Percentiles rank a stretch among this genome's conserved stretches.
These are phyloP conservation scores for Naganishia vaughanmartiniae DNA, from an alignment of 768 basidiomycete species.

Conservation along the genomic window DNA sequence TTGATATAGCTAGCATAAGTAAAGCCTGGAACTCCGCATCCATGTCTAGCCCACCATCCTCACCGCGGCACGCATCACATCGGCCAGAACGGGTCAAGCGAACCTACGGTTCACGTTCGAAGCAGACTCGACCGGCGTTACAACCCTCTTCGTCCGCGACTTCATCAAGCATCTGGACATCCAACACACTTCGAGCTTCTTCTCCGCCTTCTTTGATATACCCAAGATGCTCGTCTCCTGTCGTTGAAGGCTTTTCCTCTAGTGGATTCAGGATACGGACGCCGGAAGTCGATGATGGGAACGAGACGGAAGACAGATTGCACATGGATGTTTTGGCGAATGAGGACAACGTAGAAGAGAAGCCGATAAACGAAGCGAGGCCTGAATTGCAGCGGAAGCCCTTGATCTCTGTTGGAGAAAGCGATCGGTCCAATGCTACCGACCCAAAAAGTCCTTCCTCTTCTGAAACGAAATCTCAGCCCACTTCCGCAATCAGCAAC, in stretches of 20 bases:
- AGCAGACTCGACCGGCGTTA: slow-evolving; percentile 7
- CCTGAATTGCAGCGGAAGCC: neutral
- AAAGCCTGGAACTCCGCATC: neutral
- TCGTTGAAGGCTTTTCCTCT: neutral
- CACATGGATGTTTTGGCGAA: neutral
- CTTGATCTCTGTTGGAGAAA: neutral
- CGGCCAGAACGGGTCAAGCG: slow-evolving; percentile 10
- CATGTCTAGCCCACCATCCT: slow-evolving; percentile 3
- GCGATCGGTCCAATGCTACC: neutral
- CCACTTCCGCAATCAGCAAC: neutral
- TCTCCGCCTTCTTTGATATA: slow-evolving; percentile 6
- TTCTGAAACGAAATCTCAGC: neutral
- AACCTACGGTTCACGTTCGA: slow-evolving; percentile 16
- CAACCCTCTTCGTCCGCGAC: neutral
- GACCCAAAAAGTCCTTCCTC: too few species aligned
- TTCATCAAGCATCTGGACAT: neutral
- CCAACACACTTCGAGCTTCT: neutral
- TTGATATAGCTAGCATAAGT: neutral
- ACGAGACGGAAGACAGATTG: neutral
- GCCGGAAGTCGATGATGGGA: neutral
- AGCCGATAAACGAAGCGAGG: neutral
- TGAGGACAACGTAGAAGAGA: neutral
- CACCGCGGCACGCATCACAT: slow-evolving; percentile 6
- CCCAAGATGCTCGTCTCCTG: neutral
- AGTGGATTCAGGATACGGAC: slow-evolving; percentile 20